A percentile compares a stretch with the other conserved stretches of the same genome.
These are phyloP conservation scores for Candida incommunis DNA, from an alignment of 805 yeast genomes.

Conservation along the genomic window DNA sequence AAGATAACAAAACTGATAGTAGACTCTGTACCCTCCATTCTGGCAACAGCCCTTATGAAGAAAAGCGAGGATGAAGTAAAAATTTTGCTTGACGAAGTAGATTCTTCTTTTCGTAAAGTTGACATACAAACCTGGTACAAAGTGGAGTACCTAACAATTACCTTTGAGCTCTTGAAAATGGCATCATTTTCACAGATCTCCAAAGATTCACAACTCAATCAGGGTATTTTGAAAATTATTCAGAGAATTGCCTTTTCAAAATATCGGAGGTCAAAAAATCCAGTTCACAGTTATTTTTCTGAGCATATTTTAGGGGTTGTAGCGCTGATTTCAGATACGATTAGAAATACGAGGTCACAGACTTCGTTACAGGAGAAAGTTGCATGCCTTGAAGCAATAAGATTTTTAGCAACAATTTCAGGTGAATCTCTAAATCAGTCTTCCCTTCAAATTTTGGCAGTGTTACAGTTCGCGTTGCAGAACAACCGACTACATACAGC, in stretches of 20 bases:
- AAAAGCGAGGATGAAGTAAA: background rate
- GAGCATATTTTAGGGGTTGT: constrained; percentile 1
- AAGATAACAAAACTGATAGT: background rate
- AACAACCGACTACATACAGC: background rate
- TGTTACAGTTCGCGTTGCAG: background rate
- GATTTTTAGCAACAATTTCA: background rate
- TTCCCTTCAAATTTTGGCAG: background rate
- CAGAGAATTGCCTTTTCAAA: background rate
- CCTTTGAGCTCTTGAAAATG: background rate
- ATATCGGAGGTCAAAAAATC: background rate
- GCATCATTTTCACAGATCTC: background rate
- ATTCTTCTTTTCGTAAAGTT: background rate
- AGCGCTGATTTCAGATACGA: background rate
- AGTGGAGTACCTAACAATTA: background rate
- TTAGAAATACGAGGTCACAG: background rate
- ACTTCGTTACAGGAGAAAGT: background rate
- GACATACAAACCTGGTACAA: background rate
- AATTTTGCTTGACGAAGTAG: background rate
- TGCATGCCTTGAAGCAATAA: background rate
- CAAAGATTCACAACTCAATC: background rate
- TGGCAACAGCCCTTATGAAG: background rate
- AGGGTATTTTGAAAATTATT: background rate
- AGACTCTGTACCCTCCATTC: background rate
- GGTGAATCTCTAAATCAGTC: background rate
- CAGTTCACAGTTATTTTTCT: background rate